A percentile compares a stretch with the other conserved stretches of the same genome.
Evolutionary conservation across 108 stramenopile genomes (phyloP).

Genomic region (Cylindrotheca closterium): DNA sequence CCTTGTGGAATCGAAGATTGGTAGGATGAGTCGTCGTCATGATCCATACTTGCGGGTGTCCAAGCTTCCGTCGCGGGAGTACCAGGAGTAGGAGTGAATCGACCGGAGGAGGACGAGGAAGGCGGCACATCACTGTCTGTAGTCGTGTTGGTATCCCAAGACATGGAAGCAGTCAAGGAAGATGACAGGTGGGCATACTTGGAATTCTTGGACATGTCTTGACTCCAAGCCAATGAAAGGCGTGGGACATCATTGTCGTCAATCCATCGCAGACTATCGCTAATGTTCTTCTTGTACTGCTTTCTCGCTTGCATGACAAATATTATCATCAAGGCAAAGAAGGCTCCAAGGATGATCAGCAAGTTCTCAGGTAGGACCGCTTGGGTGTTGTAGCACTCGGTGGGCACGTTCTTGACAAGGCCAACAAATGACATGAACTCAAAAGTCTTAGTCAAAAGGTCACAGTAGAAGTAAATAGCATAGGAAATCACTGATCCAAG

Average conservation of each 20-base stretch:
- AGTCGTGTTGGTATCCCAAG: neutral
- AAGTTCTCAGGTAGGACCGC: slow-evolving; percentile 29
- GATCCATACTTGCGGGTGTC: neutral
- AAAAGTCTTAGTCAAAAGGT: slow-evolving; percentile 22
- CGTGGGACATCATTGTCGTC: slow-evolving; percentile 30
- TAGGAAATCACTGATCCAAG: slow-evolving; percentile 58
- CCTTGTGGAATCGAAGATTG: too few relatives aligned
- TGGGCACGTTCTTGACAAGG: slow-evolving; percentile 19
- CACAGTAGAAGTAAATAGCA: slow-evolving; percentile 67
- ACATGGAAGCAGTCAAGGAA: neutral
- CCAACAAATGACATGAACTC: slow-evolving; percentile 29
- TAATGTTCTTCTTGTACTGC: slow-evolving; percentile 43
- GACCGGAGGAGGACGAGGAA: neutral
- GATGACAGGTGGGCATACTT: slow-evolving; percentile 25
- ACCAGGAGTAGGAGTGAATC: neutral
- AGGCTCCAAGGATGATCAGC: slow-evolving; percentile 24
- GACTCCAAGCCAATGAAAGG: slow-evolving; percentile 33
- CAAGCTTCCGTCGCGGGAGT: neutral
- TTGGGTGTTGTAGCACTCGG: slow-evolving; percentile 37
- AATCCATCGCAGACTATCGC: slow-evolving; percentile 12
- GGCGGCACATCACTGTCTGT: too few relatives aligned
- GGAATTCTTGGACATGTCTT: slow-evolving; percentile 26
- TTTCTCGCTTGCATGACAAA: slow-evolving; percentile 32
- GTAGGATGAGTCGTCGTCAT: neutral
- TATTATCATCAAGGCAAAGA: slow-evolving; percentile 24